These are phyloP conservation scores for Amanita phalloides DNA, from an alignment of 768 basidiomycete genomes.

Conservation along the genomic window DNA sequence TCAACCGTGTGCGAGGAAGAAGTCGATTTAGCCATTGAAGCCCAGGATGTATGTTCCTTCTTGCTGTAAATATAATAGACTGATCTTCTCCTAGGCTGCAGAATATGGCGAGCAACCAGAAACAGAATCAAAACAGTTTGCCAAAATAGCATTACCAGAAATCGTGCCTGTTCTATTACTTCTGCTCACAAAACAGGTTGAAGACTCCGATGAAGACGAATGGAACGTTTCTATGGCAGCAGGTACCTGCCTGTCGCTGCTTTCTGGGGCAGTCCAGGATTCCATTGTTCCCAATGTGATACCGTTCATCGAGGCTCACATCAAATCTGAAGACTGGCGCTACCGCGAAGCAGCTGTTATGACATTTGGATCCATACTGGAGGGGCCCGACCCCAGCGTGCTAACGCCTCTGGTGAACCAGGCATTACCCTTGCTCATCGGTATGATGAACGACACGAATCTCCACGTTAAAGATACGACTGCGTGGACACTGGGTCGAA, in stretches of 20 bases:
- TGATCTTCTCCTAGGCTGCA: slow-evolving; percentile 45
- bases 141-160: slow-evolving; percentile 89
- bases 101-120: slow-evolving; percentile 86
- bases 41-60: slow-evolving; percentile 62
- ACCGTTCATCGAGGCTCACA: slow-evolving; percentile 96
- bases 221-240: slow-evolving; percentile 99
- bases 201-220: slow-evolving; percentile 96
- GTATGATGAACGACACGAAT: slow-evolving; percentile 87
- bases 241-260: slow-evolving; percentile 78
- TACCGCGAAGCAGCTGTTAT: slow-evolving; percentile 95
- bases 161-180: slow-evolving; percentile 87
- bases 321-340: slow-evolving; percentile 89
- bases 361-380: slow-evolving; percentile 96
- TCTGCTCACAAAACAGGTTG: slow-evolving; percentile 87
- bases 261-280: slow-evolving; percentile 87
- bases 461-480: slow-evolving; percentile 91
- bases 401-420: slow-evolving; percentile 89
- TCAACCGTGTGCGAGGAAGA: slow-evolving; percentile 98
- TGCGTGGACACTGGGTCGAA: slow-evolving; percentile 94
- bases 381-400: slow-evolving; percentile 84
- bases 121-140: slow-evolving; percentile 82
- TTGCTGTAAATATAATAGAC: neutral
- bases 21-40: slow-evolving; percentile 83
- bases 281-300: slow-evolving; percentile 87
- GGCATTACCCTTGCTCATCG: slow-evolving; percentile 87